Evolutionary conservation across 352 stramenopile species (phyloP).

Genomic region (Peronospora belbahrii): DNA sequence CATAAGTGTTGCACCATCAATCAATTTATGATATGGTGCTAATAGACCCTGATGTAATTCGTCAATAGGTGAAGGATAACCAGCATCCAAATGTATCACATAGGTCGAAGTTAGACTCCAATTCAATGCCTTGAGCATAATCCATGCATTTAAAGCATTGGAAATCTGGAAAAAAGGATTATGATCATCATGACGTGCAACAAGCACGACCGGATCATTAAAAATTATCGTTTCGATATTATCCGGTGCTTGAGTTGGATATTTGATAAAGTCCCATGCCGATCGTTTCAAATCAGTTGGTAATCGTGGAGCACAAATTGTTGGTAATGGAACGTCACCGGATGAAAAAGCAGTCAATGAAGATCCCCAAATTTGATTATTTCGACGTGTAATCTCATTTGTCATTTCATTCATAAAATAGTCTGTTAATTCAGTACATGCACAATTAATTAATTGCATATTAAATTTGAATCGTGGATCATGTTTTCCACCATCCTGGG

Average conservation of each 20-base stretch:
- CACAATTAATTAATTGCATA: slow-evolving; percentile 20
- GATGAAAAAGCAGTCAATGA: too few species aligned
- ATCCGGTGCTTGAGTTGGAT: slow-evolving; percentile 13
- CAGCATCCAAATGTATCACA: slow-evolving; percentile 41
- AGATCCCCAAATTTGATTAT: too few species aligned
- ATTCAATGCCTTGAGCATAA: slow-evolving; percentile 24
- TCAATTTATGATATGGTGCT: slow-evolving; percentile 16
- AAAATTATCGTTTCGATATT: slow-evolving; percentile 18
- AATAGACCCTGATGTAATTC: slow-evolving; percentile 36
- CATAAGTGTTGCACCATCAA: slow-evolving; percentile 28
- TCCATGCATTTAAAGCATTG: slow-evolving; percentile 33
- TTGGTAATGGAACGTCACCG: slow-evolving; percentile 6
- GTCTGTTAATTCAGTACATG: slow-evolving; percentile 19
- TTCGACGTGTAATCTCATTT: too few species aligned
- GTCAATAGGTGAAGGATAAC: slow-evolving; percentile 35
- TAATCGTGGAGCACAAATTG: slow-evolving; percentile 7
- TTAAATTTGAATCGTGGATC: slow-evolving; percentile 31
- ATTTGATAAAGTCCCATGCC: slow-evolving; percentile 28
- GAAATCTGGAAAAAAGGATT: slow-evolving; percentile 55
- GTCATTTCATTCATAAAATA: slow-evolving; percentile 28
- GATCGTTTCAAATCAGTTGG: slow-evolving; percentile 3
- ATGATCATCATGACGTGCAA: slow-evolving; percentile 40
- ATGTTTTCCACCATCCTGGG: slow-evolving; percentile 23
- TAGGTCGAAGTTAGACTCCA: slow-evolving; percentile 29
- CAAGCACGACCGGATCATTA: slow-evolving; percentile 28